Evolutionary conservation across 768 basidiomycete species (phyloP).

Genomic region (Boletus reticulatus): DNA sequence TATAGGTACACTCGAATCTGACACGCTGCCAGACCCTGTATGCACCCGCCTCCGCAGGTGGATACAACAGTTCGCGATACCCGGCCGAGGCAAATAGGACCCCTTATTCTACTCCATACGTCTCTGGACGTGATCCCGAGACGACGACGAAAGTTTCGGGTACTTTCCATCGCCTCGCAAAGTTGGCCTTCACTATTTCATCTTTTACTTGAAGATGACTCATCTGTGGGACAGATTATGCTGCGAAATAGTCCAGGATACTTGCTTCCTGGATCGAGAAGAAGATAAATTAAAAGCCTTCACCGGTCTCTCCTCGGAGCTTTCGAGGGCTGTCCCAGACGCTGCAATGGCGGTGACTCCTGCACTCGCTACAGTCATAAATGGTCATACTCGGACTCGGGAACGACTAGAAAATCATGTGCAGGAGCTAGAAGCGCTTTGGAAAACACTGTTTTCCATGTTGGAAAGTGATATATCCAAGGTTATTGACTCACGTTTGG

Average conservation of each 20-base stretch:
- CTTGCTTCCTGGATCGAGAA: conserved; percentile 41
- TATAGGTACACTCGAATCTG: not conserved
- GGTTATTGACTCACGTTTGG: conserved; percentile 32
- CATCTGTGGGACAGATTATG: conserved; percentile 38
- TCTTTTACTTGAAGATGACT: conserved; percentile 2
- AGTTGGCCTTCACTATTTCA: conserved; percentile 16
- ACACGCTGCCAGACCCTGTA: conserved; percentile 15
- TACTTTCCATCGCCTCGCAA: conserved; percentile 42
- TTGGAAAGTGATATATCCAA: conserved; percentile 41
- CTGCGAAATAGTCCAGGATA: conserved; percentile 43
- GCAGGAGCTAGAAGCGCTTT: conserved; percentile 41
- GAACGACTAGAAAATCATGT: conserved; percentile 40
- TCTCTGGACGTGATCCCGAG: conserved; percentile 3
- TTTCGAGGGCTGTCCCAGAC: conserved; percentile 43
- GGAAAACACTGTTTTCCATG: conserved; percentile 45
- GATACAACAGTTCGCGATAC: conserved; percentile 3
- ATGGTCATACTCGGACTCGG: conserved; percentile 42
- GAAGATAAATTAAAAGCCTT: conserved; percentile 49
- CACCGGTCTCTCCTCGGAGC: conserved; percentile 45
- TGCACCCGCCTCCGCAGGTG: conserved; percentile 6
- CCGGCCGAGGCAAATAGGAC: conserved; percentile 7
- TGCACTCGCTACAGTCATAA: conserved; percentile 44
- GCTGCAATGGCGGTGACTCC: conserved; percentile 44
- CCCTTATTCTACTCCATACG: not conserved
- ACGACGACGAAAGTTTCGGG: conserved; percentile 16